Evolutionary conservation across 371 early-diverging fungal species (phyloP).

Genomic region (Mortierella sp.): DNA sequence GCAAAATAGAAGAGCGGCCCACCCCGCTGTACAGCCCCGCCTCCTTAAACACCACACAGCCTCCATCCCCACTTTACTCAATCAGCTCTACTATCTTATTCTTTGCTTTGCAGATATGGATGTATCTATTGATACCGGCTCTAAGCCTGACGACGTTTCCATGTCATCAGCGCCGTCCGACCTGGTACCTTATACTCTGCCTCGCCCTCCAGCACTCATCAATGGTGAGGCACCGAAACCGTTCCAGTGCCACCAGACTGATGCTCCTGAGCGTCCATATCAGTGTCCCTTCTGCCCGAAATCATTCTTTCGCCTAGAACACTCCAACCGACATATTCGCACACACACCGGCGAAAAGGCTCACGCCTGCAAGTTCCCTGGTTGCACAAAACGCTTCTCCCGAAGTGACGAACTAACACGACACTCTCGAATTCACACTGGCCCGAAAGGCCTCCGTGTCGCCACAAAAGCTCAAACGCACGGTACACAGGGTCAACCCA

Average conservation of each 20-base stretch:
- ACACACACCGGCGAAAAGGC: conserved; percentile 93
- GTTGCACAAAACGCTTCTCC: conserved; percentile 86
- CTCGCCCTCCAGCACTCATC: conserved; percentile 30
- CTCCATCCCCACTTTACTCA: not conserved
- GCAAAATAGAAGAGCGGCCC: not conserved
- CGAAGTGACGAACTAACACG: conserved; percentile 89
- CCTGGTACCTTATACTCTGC: conserved; percentile 27
- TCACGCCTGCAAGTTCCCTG: conserved; percentile 74
- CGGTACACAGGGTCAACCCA: not conserved
- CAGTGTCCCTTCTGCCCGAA: conserved; percentile 80
- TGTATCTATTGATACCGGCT: not conserved
- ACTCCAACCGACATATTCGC: conserved; percentile 85
- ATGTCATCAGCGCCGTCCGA: conserved; percentile 9
- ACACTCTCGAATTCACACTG: conserved; percentile 74
- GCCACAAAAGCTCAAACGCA: conserved; percentile 25
- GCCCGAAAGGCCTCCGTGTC: conserved; percentile 36
- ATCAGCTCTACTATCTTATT: conserved; percentile 1
- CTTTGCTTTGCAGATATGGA: conserved; percentile 1
- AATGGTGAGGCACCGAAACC: conserved; percentile 44
- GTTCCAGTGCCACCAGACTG: conserved; percentile 53
- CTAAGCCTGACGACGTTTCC: not conserved
- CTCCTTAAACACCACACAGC: conserved; percentile 1
- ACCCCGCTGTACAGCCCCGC: conserved; percentile 1
- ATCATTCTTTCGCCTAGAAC: conserved; percentile 81
- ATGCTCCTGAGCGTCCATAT: conserved; percentile 73